A percentile compares a stretch with the other conserved stretches of the same genome.
Conservation (phyloP, 345 rosid species). For the Syzygium aqueum region DNA sequence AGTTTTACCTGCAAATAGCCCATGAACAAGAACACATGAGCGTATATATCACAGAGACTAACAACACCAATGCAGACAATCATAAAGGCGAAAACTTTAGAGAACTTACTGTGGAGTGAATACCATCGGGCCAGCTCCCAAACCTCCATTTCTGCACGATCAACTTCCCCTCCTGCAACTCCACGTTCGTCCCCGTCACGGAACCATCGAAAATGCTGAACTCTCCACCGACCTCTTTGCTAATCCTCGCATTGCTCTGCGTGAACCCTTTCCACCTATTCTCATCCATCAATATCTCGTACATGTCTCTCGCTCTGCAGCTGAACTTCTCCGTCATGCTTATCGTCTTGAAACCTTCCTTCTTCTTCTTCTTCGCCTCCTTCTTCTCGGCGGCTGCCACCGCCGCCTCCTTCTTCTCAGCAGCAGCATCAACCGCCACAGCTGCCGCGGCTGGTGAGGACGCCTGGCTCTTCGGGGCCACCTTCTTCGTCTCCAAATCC, state of each 20-base stretch:
- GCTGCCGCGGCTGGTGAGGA: not conserved
- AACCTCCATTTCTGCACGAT: constrained; percentile 94
- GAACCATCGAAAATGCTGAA: constrained; percentile 89
- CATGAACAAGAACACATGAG: not conserved
- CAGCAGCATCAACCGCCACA: not conserved
- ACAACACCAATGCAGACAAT: not conserved
- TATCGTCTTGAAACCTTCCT: constrained; percentile 65
- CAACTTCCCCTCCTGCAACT: constrained; percentile 79
- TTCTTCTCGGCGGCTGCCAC: not conserved
- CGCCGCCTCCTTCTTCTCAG: constrained; percentile 13
- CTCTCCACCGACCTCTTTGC: constrained; percentile 78
- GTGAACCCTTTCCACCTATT: constrained; percentile 94
- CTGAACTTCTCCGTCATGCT: constrained; percentile 77
- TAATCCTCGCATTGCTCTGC: constrained; percentile 82
- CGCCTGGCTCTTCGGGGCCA: constrained; percentile 29
- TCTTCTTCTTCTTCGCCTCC: constrained; percentile 28
- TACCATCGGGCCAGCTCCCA: constrained; percentile 96
- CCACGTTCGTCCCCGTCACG: constrained; percentile 66
- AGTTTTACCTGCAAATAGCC: constrained; percentile 57
- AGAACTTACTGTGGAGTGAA: constrained; percentile 58
- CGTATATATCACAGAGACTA: not conserved
- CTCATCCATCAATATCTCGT: constrained; percentile 96
- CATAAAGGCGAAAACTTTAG: not conserved
- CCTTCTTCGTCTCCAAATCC: constrained; percentile 66
- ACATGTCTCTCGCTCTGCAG: constrained; percentile 73